Percentiles rank a stretch among this genome's conserved stretches.
These are phyloP conservation scores for Prunus salicina DNA, from an alignment of 306 rosid genomes.

Conservation along the genomic window DNA sequence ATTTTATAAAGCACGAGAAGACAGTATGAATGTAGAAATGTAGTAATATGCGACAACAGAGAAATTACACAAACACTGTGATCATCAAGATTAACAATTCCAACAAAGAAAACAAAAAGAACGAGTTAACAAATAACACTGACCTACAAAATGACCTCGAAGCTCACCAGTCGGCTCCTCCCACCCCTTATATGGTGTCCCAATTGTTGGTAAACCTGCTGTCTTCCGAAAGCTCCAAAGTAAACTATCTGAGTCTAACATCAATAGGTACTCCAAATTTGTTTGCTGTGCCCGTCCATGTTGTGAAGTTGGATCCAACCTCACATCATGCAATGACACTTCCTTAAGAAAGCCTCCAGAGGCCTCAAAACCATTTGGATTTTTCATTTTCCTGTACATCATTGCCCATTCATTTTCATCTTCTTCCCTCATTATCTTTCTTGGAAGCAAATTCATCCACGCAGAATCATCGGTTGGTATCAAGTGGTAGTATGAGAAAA, in stretches of 20 bases:
- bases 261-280: conserved; percentile 69
- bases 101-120: not conserved
- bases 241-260: conserved; percentile 72
- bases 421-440: conserved; percentile 52
- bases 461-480: conserved; percentile 72
- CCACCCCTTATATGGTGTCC: conserved; percentile 66
- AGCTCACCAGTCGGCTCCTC: conserved; percentile 52
- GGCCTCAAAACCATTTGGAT: conserved; percentile 17
- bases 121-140: conserved; percentile 1
- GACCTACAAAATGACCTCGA: conserved; percentile 93
- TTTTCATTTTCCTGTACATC: conserved; percentile 59
- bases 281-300: conserved; percentile 68
- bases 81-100: not conserved
- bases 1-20: not conserved
- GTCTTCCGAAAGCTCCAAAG: conserved; percentile 80
- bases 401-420: conserved; percentile 51
- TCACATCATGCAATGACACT: conserved; percentile 64
- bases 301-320: conserved; percentile 45
- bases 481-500: conserved; percentile 59
- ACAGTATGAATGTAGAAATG: not conserved
- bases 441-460: conserved; percentile 63
- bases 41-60: not conserved
- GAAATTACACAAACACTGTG: not conserved
- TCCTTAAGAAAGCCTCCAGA: conserved; percentile 59
- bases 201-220: conserved; percentile 72